phyloP scores from a whole-genome alignment of 2,329 filamentous ascomycete genomes.

The Colletotrichum liaoningense region DNA sequence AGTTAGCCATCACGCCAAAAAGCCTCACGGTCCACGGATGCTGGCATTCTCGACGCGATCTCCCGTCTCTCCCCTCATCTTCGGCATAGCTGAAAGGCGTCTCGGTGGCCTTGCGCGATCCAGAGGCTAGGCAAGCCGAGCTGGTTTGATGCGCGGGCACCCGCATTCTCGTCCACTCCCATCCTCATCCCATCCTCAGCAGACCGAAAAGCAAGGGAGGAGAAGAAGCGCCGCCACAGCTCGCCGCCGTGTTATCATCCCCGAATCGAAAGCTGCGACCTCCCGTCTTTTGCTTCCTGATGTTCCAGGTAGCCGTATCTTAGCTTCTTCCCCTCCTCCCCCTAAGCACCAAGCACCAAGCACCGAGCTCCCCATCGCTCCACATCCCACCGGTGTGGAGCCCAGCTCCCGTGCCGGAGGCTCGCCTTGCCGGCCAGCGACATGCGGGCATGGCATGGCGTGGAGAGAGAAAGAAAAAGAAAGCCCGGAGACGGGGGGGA shows the following conservation, averaged over 20 bases:
- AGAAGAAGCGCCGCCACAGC: background rate
- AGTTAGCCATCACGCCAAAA: background rate
- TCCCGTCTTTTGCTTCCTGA: background rate
- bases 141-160: background rate
- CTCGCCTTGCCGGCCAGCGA: slow-evolving; percentile 17
- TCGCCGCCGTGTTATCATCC: background rate
- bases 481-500: background rate
- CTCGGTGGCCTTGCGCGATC: background rate
- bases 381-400: slow-evolving; percentile 21
- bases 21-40: background rate
- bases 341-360: too few species aligned
- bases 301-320: background rate
- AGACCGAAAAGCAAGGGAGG: slow-evolving; percentile 7
- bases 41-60: background rate
- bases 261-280: slow-evolving; percentile 2
- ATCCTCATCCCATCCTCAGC: background rate
- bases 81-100: background rate
- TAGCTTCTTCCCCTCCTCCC: background rate
- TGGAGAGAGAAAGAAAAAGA: slow-evolving; percentile 14
- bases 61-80: background rate
- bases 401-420: background rate
- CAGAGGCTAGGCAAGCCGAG: background rate
- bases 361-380: background rate
- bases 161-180: background rate
- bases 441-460: background rate